These are phyloP conservation scores for Hypoxylon trugodes DNA, from an alignment of 495 filamentous ascomycete genomes.

Conservation along the genomic window DNA sequence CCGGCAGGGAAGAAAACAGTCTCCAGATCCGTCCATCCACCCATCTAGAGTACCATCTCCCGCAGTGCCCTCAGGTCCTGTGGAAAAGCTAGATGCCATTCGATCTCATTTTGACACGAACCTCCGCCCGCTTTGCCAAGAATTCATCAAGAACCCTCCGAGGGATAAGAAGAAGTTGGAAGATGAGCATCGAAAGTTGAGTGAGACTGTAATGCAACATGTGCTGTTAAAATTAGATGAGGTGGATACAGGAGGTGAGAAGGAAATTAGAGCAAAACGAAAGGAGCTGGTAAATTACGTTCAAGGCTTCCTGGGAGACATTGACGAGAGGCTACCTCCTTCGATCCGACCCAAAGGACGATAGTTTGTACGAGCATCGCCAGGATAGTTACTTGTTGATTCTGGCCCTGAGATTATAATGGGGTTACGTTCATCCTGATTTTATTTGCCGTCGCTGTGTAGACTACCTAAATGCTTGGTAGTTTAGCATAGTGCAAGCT, in stretches of 20 bases:
- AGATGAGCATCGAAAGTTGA: conserved; percentile 80
- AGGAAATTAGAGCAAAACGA: conserved; percentile 68
- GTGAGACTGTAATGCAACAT: conserved; percentile 84
- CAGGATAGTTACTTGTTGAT: neutral
- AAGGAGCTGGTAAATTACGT: conserved; percentile 80
- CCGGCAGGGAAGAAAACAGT: conserved; percentile 18
- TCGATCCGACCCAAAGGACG: conserved; percentile 18
- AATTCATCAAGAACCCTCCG: conserved; percentile 73
- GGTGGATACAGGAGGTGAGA: conserved; percentile 76
- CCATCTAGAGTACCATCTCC: conserved; percentile 44
- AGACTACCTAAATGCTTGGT: too few relatives aligned
- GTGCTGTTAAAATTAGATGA: conserved; percentile 85
- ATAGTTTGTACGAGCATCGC: conserved; percentile 4
- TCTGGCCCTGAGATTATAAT: too few relatives aligned
- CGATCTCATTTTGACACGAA: conserved; percentile 69
- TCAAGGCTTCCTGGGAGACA: conserved; percentile 67
- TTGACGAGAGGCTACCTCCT: conserved; percentile 60
- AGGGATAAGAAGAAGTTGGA: conserved; percentile 72
- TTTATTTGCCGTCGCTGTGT: too few relatives aligned
- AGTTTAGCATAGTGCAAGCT: too few relatives aligned
- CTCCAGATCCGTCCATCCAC: conserved; percentile 38
- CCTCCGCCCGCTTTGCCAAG: conserved; percentile 70
- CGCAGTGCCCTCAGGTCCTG: conserved; percentile 55
- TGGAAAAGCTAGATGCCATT: conserved; percentile 78
- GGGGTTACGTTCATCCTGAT: too few relatives aligned